phyloP scores from a whole-genome alignment of 768 basidiomycete species.

The Sarcomyxa edulis region DNA sequence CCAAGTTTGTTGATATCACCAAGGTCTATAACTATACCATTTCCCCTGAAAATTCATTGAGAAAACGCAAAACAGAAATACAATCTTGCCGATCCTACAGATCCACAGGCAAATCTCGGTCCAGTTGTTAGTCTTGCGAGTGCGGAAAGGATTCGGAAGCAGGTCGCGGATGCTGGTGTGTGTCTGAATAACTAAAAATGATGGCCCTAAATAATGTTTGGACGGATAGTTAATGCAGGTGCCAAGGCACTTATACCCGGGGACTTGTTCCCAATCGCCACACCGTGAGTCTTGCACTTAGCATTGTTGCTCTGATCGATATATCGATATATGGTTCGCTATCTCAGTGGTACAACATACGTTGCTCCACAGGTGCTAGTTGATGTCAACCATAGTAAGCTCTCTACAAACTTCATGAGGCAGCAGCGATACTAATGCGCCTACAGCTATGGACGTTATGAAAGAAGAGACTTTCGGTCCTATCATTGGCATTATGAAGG shows the following conservation, averaged over 20 bases:
- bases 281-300: conserved; percentile 48
- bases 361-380: conserved; percentile 90
- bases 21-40: conserved; percentile 41
- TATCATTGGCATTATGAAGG: conserved; percentile 90
- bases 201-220: no score
- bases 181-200: no score
- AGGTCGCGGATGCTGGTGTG: conserved; percentile 79
- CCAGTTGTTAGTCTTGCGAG: conserved; percentile 90
- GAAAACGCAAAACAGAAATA: conserved; percentile 51
- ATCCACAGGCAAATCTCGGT: conserved; percentile 72
- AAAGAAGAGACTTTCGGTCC: conserved; percentile 96
- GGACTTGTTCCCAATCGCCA: conserved; percentile 59
- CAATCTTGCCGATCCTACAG: conserved; percentile 82
- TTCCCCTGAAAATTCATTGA: not conserved
- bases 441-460: conserved; percentile 87
- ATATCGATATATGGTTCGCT: not conserved
- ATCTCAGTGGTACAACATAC: conserved; percentile 67
- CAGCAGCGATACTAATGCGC: conserved; percentile 2
- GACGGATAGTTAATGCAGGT: conserved; percentile 58
- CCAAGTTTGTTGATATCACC: conserved; percentile 63
- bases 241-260: conserved; percentile 74
- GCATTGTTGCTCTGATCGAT: no score
- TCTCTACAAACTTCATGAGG: no score
- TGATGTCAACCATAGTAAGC: conserved; percentile 83
- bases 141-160: conserved; percentile 80